Evolutionary conservation across 768 basidiomycete species (phyloP).

Genomic region (Podaxis sp.): DNA sequence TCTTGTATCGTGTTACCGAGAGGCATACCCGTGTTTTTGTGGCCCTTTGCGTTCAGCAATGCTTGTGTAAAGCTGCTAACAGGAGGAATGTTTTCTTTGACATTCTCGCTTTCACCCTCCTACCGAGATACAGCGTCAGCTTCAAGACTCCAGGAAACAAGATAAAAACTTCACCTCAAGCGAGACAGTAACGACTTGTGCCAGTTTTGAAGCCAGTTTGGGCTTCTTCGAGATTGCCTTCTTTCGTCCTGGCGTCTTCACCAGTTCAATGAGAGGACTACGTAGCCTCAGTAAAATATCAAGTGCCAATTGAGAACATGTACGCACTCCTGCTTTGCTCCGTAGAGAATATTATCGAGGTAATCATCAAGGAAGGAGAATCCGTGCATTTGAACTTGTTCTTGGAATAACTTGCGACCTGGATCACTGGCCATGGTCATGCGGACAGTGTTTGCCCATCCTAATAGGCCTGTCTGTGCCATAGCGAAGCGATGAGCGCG

Average conservation of each 20-base stretch:
- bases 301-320: background rate
- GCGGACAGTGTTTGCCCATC: conserved; percentile 69
- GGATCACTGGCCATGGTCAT: conserved; percentile 71
- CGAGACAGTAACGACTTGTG: conserved; percentile 35
- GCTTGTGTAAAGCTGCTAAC: conserved; percentile 47
- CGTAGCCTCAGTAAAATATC: background rate
- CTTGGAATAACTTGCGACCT: conserved; percentile 66
- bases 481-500: conserved; percentile 19
- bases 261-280: conserved; percentile 74
- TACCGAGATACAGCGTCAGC: background rate
- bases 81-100: conserved; percentile 39
- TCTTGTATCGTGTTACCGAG: background rate
- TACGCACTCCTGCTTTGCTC: conserved; percentile 64
- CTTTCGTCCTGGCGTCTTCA: conserved; percentile 82
- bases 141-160: background rate
- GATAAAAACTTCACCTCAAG: conserved; percentile 39
- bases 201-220: conserved; percentile 47
- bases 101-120: conserved; percentile 29
- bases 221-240: conserved; percentile 52
- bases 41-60: conserved; percentile 31
- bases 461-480: conserved; percentile 52
- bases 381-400: conserved; percentile 72
- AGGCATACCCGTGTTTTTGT: background rate
- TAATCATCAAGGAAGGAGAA: conserved; percentile 81
- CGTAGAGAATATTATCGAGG: conserved; percentile 66